Percentiles rank a stretch among this genome's conserved stretches.
phyloP scores from a whole-genome alignment of 2,329 filamentous ascomycete genomes.

The Emericellopsis cladophorae region DNA sequence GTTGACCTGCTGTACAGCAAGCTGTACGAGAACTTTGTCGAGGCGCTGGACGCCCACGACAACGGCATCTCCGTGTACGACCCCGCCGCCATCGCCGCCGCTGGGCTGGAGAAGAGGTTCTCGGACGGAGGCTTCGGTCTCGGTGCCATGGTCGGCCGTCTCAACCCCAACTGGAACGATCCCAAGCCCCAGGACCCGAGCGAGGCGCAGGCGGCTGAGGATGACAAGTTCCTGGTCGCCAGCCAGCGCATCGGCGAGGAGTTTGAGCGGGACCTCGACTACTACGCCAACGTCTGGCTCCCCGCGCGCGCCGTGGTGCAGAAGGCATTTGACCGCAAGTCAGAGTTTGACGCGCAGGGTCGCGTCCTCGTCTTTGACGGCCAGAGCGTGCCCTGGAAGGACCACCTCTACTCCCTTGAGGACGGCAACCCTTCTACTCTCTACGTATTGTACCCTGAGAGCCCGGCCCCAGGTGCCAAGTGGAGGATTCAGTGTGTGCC shows the following conservation, averaged over 20 bases:
- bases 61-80: slow-evolving; percentile 86
- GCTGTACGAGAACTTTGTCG: slow-evolving; percentile 85
- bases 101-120: slow-evolving; percentile 72
- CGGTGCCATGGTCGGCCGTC: slow-evolving; percentile 66
- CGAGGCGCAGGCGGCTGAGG: slow-evolving; percentile 64
- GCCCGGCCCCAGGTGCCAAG: slow-evolving; percentile 56
- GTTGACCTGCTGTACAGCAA: slow-evolving; percentile 72
- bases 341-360: slow-evolving; percentile 57
- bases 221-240: slow-evolving; percentile 65
- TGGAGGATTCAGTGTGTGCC: slow-evolving; percentile 95
- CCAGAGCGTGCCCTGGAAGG: slow-evolving; percentile 64
- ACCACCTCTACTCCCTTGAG: slow-evolving; percentile 87
- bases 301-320: slow-evolving; percentile 74
- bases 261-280: slow-evolving; percentile 70
- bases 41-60: slow-evolving; percentile 95
- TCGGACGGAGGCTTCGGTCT: slow-evolving; percentile 73
- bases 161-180: slow-evolving; percentile 77
- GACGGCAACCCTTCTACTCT: slow-evolving; percentile 36
- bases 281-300: slow-evolving; percentile 67
- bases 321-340: slow-evolving; percentile 58
- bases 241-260: slow-evolving; percentile 79
- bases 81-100: slow-evolving; percentile 50
- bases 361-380: slow-evolving; percentile 69
- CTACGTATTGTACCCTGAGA: slow-evolving; percentile 89
- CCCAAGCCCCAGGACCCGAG: slow-evolving; percentile 49